Base-by-base conservation (phyloP, 805 yeast genomes). In the Kuraishia piskuri region DNA sequence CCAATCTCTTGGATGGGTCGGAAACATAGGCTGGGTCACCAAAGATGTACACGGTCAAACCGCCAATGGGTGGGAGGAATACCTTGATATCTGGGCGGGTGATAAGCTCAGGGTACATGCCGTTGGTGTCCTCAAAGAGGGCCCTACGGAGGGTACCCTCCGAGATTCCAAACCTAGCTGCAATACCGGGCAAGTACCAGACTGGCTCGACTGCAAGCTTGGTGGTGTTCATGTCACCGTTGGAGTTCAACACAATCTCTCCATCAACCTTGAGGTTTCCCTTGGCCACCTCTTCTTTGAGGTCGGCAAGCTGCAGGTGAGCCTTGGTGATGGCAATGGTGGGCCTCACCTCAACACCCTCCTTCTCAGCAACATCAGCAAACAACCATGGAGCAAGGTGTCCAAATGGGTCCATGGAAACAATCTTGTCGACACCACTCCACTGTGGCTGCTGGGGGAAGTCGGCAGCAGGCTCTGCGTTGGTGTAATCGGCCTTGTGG, bases 141-240 rank as follows among this genome's bases (percentile, higher is more conserved):
- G 84, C 80, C 50, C 80, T 75, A 63, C 88, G 75, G 50, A 83
- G 71, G 50, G 79, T 79, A 19, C 63, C 66, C 61, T 83, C 88
- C 31, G 78, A 69, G 56, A 83, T 76, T 25, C 78, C 78, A 61
- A 83, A 78, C 61, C 85, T 77, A 63, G 79, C 72, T 24, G 88
- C 88, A 55, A 83, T 84, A 24, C 86, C 86, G 2, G 88, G 88
- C 54, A 83, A 70, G 59, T 80, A 76, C 88, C 88, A 83, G 45
- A 83, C 87, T 19, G 88, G 88, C 61, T 83, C 88, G 46, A 81
- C 81, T 2, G 88, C 88, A 55, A 83, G 73, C 62, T 83, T 83
- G 36, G 85, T 77, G 45, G 80, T 83, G 37, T 78, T 78, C 62
- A 83, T 67, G 58, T 83, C 88, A 59, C 88, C 88, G 55, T 75